Conservation (phyloP, 2,329 filamentous ascomycete genomes). For the Neurospora sp. region DNA sequence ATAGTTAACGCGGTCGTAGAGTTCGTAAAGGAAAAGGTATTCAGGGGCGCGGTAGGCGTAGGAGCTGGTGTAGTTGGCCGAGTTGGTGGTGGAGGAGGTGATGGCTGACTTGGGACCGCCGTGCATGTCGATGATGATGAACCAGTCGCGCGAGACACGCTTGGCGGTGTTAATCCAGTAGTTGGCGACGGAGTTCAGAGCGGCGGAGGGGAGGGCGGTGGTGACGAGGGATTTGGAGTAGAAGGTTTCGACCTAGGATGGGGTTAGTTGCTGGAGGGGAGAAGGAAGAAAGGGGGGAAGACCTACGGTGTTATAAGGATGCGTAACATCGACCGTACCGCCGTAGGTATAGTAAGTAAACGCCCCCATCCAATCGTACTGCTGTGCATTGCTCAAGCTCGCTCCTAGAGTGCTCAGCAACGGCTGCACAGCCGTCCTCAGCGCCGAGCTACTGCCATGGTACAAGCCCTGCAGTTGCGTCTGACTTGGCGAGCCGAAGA, state of each 20-base stretch:
- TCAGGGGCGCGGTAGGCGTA: slow-evolving; percentile 28
- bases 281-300: not conserved
- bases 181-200: slow-evolving; percentile 16
- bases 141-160: slow-evolving; percentile 20
- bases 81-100: slow-evolving; percentile 15
- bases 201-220: slow-evolving; percentile 15
- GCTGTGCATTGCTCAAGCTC: slow-evolving; percentile 13
- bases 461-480: slow-evolving; percentile 22
- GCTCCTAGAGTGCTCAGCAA: slow-evolving; percentile 16
- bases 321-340: slow-evolving; percentile 18
- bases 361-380: slow-evolving; percentile 20
- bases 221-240: slow-evolving; percentile 22
- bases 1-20: slow-evolving; percentile 29
- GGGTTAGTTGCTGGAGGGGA: not conserved
- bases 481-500: slow-evolving; percentile 16
- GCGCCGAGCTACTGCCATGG: slow-evolving; percentile 14
- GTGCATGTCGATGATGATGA: slow-evolving; percentile 25
- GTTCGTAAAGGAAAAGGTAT: slow-evolving; percentile 40
- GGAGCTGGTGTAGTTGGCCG: slow-evolving; percentile 20
- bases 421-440: slow-evolving; percentile 15
- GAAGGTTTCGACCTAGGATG: slow-evolving; percentile 19
- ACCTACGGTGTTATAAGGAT: slow-evolving; percentile 17
- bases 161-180: slow-evolving; percentile 20
- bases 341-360: slow-evolving; percentile 24
- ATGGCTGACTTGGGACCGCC: slow-evolving; percentile 28